Conservation (phyloP, 2,329 filamentous ascomycete species). For the Aspergillus persii region DNA sequence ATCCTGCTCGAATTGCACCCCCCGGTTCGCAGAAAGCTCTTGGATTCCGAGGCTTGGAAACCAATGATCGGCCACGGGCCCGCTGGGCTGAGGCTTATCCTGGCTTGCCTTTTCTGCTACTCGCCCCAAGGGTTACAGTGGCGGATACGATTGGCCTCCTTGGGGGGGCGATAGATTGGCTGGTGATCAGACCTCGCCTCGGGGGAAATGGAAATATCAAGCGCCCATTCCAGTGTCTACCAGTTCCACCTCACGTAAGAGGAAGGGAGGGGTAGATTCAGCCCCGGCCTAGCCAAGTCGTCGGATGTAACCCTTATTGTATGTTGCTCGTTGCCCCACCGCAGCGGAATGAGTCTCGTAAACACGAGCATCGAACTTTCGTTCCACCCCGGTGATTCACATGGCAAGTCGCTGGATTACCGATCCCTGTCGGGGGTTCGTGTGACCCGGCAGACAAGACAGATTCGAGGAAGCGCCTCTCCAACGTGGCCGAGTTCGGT, state of each 20-base stretch:
- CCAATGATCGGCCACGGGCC: no score
- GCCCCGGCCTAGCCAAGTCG: background rate
- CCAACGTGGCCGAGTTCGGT: background rate
- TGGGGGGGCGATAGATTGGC: background rate
- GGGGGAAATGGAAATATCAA: no score
- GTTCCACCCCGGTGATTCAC: background rate
- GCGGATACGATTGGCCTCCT: background rate
- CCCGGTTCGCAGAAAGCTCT: no score
- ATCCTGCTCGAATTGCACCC: no score
- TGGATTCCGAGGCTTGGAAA: no score
- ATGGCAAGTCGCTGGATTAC: background rate
- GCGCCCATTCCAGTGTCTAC: no score
- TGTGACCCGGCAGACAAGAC: background rate
- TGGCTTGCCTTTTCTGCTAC: background rate
- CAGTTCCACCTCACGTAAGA: background rate
- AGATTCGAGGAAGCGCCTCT: background rate
- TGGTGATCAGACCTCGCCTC: background rate
- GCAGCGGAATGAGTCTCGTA: background rate
- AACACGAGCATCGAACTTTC: background rate
- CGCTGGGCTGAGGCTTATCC: background rate
- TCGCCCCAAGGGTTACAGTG: background rate
- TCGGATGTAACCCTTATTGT: background rate
- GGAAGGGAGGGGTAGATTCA: background rate
- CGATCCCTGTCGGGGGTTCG: background rate
- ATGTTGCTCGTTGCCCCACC: background rate